phyloP scores from a whole-genome alignment of 495 filamentous ascomycete genomes.

The Aeminium ludgeri region DNA sequence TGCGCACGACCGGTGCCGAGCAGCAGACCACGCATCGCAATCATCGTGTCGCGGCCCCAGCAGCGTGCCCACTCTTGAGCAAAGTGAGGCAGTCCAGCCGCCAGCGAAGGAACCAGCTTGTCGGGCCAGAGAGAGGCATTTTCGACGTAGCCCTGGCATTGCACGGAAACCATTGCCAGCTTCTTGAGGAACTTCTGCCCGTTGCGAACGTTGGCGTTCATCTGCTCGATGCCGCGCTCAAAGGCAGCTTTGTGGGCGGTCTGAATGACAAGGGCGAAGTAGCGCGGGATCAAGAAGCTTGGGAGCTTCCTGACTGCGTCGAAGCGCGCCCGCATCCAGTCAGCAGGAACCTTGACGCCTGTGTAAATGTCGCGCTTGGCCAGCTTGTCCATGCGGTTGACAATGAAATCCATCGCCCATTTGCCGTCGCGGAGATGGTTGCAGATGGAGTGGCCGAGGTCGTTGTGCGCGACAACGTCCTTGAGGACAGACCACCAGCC shows the following conservation, averaged over 20 bases:
- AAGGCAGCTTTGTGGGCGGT: slow-evolving; percentile 73
- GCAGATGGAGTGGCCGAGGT: slow-evolving; percentile 84
- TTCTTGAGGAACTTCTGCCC: slow-evolving; percentile 76
- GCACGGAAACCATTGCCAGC: slow-evolving; percentile 74
- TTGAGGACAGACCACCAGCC: slow-evolving; percentile 95
- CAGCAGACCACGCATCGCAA: slow-evolving; percentile 77
- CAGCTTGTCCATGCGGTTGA: slow-evolving; percentile 57
- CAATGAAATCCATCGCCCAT: slow-evolving; percentile 87
- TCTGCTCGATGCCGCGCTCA: slow-evolving; percentile 58
- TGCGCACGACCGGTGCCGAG: slow-evolving; percentile 74
- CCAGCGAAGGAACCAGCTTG: slow-evolving; percentile 68
- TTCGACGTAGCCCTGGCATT: slow-evolving; percentile 74
- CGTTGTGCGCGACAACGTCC: slow-evolving; percentile 69
- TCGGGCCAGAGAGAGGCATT: slow-evolving; percentile 80
- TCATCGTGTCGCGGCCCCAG: slow-evolving; percentile 96
- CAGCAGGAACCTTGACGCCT: slow-evolving; percentile 43
- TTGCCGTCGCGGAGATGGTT: slow-evolving; percentile 80
- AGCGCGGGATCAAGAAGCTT: slow-evolving; percentile 76
- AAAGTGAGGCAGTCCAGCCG: slow-evolving; percentile 91
- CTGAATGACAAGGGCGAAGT: slow-evolving; percentile 77
- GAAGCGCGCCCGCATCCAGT: slow-evolving; percentile 72
- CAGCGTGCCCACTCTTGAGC: slow-evolving; percentile 84
- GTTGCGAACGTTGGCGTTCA: slow-evolving; percentile 55
- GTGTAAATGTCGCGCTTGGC: slow-evolving; percentile 42
- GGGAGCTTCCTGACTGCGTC: slow-evolving; percentile 68